Base-by-base conservation (phyloP, 306 rosid species). In the Vicia sativa region DNA sequence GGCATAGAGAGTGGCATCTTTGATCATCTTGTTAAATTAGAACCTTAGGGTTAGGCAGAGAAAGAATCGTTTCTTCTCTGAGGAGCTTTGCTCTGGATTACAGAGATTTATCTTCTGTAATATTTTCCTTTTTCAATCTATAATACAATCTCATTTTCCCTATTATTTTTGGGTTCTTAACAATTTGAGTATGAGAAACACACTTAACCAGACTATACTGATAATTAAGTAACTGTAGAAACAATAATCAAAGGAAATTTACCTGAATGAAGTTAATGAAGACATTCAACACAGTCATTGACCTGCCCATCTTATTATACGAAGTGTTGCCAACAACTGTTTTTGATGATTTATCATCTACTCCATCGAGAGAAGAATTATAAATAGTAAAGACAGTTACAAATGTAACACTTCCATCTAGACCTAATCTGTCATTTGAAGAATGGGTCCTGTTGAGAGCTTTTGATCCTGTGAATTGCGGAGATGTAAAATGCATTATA, bases 201-300 rank as follows among this genome's bases (percentile, higher is more conserved):
- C 41, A 43, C 66, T 38, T 31, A 48, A 42, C 74, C 70, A 70
- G 28, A 21, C 46, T 16, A 61, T 37, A 49, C 25, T 29, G 11
- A 16, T 31, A 72, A 34, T 34, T 34, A 55, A 80, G 62, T 55
- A 62, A 56, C 35, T 68, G 11, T 34, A 43, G 18, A 69, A 28
- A 50, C 44, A 52, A 65, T 31, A 77, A 74, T 39, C n/a, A 45
- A 44, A 74, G 49, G 21, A 11, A 54, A 65, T 26, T 34, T 78
- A 87, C 98, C 97, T 86, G 85, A 80, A 90, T 86, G 82, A 93
- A 93, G 77, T 82, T 81, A 58, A 93, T 58, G 72, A 88, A 90
- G 76, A 80, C 84, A 71, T 83, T 79, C 78, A 93, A 79, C 60
- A 88, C 67, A 43, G 97, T 95, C 91, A 90, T 77, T 38, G 92